phyloP scores from a whole-genome alignment of 208 protist genomes.

The Trypanosoma theileri region DNA sequence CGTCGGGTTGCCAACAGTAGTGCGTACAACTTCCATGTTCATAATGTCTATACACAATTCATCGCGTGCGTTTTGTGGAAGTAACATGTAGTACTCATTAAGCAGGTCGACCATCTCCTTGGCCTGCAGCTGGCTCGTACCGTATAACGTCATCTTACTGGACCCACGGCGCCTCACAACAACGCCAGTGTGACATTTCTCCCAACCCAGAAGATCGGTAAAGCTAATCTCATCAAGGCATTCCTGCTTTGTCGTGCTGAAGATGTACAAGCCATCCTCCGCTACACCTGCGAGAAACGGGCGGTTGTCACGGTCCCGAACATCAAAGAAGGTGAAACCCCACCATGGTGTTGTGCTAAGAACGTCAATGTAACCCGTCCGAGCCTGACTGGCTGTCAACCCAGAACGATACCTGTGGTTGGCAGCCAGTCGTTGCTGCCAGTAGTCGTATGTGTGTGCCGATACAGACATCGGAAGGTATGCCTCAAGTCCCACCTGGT shows the following conservation, averaged over 20 bases:
- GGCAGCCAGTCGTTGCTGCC: slow-evolving; percentile 39
- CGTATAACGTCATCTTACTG: slow-evolving; percentile 32
- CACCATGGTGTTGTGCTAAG: slow-evolving; percentile 30
- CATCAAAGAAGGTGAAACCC: slow-evolving; percentile 48
- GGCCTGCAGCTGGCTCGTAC: slow-evolving; percentile 24
- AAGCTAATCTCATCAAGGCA: slow-evolving; percentile 25
- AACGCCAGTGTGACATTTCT: slow-evolving; percentile 22
- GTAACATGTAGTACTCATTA: slow-evolving; percentile 37
- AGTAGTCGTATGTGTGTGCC: slow-evolving; percentile 44
- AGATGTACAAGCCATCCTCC: slow-evolving; percentile 39
- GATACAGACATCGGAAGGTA: slow-evolving; percentile 40
- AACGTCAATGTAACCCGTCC: slow-evolving; percentile 36
- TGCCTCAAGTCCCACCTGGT: slow-evolving; percentile 31
- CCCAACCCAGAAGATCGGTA: slow-evolving; percentile 25
- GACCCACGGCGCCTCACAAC: slow-evolving; percentile 27
- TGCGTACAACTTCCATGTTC: slow-evolving; percentile 4
- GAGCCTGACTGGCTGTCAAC: slow-evolving; percentile 18
- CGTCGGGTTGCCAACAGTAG: slow-evolving; percentile 12
- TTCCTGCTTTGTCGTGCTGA: slow-evolving; percentile 32
- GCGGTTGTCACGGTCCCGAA: slow-evolving; percentile 32
- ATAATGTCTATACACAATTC: slow-evolving; percentile 11
- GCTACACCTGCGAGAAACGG: slow-evolving; percentile 37
- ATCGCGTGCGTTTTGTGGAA: slow-evolving; percentile 23
- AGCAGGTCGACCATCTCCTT: slow-evolving; percentile 36
- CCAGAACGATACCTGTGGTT: slow-evolving; percentile 26